Evolutionary conservation across 495 filamentous ascomycete genomes (phyloP), one percentile per base, ranked within the genome.

Genomic region (Xylaria castorea): DNA sequence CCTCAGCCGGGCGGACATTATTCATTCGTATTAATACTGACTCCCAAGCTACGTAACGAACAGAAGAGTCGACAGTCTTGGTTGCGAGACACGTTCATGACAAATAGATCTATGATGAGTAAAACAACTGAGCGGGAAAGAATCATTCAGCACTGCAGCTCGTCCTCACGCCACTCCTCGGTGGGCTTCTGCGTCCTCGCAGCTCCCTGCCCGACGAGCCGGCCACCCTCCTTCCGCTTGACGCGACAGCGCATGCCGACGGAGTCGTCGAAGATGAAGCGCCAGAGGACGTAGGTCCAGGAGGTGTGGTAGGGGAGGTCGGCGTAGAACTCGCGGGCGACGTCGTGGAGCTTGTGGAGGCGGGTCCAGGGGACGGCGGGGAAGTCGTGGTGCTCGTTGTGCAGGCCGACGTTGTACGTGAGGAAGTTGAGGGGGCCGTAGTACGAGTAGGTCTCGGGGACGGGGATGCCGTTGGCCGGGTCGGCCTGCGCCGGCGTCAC

Each of bases 361-460:
- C 90, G 85, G 4, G 94, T 97, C 96, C 96, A 99, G 3, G 96
- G 95, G 64, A 99, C 88, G 30, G 97, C 96, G 30, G 96, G 96
- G 84, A 99, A 99, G 80, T 99, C 96, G 78, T 99, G 96, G 81
- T 99, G 96, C 84, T 99, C 96, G 77, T 99, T 99, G 80, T 99
- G 96, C 74, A 97, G 81, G 22, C 96, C 96, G 12, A 99, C 96
- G 74, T 99, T 98, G 83, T 98, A 99, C 1, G 95, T 97, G 25
- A 99, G 81, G 63, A 94, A 81, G 82, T 99, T 99, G 53, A 98
- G 86, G 0, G 92, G 89, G 6, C 96, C 96, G 80, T 99, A 99
- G 85, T 99, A 99, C 38, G 92, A 94, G 84, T 92, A 99, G 0
- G 96, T 99, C 85, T 99, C 96, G n/a, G 95, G 93, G 22, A 95